phyloP scores from a whole-genome alignment of 2,329 filamentous ascomycete species.

The Paecilomyces formosus region DNA sequence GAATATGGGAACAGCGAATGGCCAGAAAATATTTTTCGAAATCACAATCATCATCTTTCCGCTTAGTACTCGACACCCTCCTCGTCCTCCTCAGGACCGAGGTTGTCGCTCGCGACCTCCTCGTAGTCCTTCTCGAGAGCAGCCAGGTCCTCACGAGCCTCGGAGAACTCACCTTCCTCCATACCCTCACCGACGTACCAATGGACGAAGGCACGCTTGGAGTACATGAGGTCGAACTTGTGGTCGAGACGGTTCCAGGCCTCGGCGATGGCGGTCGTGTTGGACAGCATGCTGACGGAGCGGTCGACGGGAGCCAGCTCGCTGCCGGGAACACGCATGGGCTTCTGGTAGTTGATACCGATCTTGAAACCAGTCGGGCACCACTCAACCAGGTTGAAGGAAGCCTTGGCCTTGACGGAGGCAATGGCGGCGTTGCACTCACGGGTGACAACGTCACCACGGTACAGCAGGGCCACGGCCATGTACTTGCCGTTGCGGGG shows the following conservation, averaged over 20 bases:
- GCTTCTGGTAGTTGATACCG: constrained; percentile 60
- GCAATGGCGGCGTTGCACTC: constrained; percentile 55
- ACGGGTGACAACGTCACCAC: constrained; percentile 57
- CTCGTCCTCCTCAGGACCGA: constrained; percentile 59
- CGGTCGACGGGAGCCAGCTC: constrained; percentile 50
- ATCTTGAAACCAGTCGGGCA: constrained; percentile 64
- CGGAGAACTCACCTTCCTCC: constrained; percentile 86
- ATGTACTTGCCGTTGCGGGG: constrained; percentile 62
- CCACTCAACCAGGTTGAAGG: constrained; percentile 62
- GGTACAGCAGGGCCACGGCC: constrained; percentile 60
- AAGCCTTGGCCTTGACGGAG: constrained; percentile 56
- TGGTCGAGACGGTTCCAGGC: constrained; percentile 58
- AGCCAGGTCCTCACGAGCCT: constrained; percentile 78
- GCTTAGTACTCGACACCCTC: constrained; percentile 31
- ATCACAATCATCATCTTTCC: neutral
- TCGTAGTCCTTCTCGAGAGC: constrained; percentile 83
- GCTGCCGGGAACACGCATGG: constrained; percentile 44
- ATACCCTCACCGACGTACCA: constrained; percentile 82
- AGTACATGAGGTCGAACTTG: constrained; percentile 66
- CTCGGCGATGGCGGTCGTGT: constrained; percentile 60
- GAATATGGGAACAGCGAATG: constrained; percentile 1
- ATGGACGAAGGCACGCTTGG: constrained; percentile 63
- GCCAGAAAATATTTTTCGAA: constrained; percentile 7
- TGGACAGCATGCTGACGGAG: constrained; percentile 56
- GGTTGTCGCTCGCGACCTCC: constrained; percentile 67